Evolutionary conservation across 2,329 filamentous ascomycete genomes (phyloP).

Genomic region (Cordyceps cicadae): DNA sequence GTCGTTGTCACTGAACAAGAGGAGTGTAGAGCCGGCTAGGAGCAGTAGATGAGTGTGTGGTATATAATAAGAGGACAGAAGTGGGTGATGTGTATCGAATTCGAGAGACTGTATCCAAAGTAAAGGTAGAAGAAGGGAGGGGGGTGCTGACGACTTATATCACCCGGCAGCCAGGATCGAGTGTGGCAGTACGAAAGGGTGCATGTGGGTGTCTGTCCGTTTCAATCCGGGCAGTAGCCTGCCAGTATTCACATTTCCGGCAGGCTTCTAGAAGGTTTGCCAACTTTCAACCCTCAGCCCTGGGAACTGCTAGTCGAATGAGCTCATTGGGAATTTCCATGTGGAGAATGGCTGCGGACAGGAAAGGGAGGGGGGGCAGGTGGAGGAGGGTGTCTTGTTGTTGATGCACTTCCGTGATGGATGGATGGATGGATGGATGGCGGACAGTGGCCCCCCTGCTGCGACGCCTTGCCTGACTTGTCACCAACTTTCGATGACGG

Average conservation of each 20-base stretch:
- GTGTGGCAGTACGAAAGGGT: constrained; percentile 6
- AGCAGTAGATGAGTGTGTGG: background rate
- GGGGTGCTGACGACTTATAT: constrained; percentile 9
- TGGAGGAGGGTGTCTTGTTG: background rate
- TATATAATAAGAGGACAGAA: background rate
- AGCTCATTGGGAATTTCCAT: constrained; percentile 1
- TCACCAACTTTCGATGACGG: constrained; percentile 6
- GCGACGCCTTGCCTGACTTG: background rate
- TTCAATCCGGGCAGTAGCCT: background rate
- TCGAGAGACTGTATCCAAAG: background rate
- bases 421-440: background rate
- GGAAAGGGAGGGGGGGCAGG: background rate
- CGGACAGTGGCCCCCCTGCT: background rate
- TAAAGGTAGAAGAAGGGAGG: background rate
- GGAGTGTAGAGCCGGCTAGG: constrained; percentile 1
- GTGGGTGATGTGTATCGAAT: background rate
- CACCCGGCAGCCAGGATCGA: constrained; percentile 4
- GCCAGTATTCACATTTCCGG: background rate
- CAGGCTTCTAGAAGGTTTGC: constrained; percentile 8
- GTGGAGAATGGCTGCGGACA: constrained; percentile 8
- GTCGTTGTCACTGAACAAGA: background rate
- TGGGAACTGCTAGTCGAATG: background rate
- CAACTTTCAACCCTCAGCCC: constrained; percentile 1
- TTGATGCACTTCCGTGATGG: background rate
- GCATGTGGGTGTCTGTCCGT: background rate